Evolutionary conservation across 164 flowering plant genomes (phyloP).

Genomic region (Annona squamosa): DNA sequence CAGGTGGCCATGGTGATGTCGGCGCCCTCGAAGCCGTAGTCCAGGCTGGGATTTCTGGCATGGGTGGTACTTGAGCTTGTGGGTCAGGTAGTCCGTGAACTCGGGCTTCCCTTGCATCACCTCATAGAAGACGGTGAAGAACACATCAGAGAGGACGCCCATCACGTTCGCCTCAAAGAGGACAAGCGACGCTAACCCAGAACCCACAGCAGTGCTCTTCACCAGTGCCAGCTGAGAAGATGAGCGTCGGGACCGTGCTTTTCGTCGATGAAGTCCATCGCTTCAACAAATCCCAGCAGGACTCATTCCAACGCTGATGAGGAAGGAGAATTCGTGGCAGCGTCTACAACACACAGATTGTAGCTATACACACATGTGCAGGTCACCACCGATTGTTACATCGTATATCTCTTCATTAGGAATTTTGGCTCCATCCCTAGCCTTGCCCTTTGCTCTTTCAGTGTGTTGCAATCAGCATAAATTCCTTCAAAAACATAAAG

Average conservation of each 20-base stretch:
- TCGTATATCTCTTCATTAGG: not conserved
- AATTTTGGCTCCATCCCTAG: not conserved
- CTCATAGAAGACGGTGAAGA: constrained; percentile 53
- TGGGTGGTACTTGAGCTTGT: constrained; percentile 59
- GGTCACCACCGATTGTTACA: not conserved
- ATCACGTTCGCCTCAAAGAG: constrained; percentile 47
- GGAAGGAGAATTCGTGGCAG: too few species aligned
- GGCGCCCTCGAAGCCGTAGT: constrained; percentile 55
- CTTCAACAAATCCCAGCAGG: constrained; percentile 82
- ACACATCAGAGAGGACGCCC: constrained; percentile 33
- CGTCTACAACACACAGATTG: too few species aligned
- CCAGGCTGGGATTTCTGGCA: constrained; percentile 74
- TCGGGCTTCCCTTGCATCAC: constrained; percentile 66
- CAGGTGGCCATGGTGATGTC: constrained; percentile 61
- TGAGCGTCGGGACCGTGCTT: constrained; percentile 38
- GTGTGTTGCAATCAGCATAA: not conserved
- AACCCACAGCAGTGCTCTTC: constrained; percentile 63
- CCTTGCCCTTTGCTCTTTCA: not conserved
- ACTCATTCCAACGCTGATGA: constrained; percentile 33
- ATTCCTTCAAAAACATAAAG: not conserved
- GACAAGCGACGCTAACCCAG: constrained; percentile 45
- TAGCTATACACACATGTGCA: not conserved
- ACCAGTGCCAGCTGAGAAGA: constrained; percentile 32
- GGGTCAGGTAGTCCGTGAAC: constrained; percentile 55
- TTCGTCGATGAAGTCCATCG: constrained; percentile 92